These are phyloP conservation scores for Puccinellia tenuiflora DNA, from an alignment of 176 grass and related monocot species.

Conservation along the genomic window DNA sequence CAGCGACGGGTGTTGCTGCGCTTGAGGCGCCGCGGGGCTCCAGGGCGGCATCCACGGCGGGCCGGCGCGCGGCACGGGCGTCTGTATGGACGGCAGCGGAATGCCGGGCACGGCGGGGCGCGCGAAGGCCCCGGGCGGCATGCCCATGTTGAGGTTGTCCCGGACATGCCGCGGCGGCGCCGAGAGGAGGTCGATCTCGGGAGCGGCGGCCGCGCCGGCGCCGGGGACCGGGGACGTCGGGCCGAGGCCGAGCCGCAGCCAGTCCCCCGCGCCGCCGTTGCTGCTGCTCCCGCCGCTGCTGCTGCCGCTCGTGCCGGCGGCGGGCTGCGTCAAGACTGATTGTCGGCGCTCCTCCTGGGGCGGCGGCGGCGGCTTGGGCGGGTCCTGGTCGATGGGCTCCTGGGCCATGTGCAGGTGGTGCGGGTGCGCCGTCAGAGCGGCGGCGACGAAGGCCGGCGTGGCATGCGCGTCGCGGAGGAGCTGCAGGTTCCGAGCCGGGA, in stretches of 20 bases:
- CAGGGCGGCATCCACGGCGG: slow-evolving; percentile 38
- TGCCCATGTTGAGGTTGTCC: background rate
- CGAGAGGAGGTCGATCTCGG: slow-evolving; percentile 23
- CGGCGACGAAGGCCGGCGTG: background rate
- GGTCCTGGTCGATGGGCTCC: slow-evolving; percentile 34
- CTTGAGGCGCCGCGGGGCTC: slow-evolving; percentile 1
- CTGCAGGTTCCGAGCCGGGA: slow-evolving; percentile 42
- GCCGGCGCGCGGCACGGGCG: slow-evolving; percentile 14
- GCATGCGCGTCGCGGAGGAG: slow-evolving; percentile 41
- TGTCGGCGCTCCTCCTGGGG: background rate
- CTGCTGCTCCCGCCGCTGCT: slow-evolving; percentile 17
- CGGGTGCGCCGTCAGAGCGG: slow-evolving; percentile 6
- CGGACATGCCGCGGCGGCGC: slow-evolving; percentile 8
- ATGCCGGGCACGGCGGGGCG: slow-evolving; percentile 39
- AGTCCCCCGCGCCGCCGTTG: slow-evolving; percentile 39
- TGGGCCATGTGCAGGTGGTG: slow-evolving; percentile 37
- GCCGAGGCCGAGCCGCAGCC: slow-evolving; percentile 68
- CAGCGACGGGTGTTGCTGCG: slow-evolving; percentile 13
- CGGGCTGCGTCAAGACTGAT: background rate
- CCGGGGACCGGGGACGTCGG: background rate
- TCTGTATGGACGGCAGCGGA: slow-evolving; percentile 32
- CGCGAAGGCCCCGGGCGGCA: slow-evolving; percentile 5
- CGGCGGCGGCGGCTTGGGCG: slow-evolving; percentile 16
- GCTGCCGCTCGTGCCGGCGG: slow-evolving; percentile 22
- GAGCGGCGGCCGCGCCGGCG: background rate